Base-by-base conservation (phyloP, 108 stramenopile species). In the Skeletonema potamos region DNA sequence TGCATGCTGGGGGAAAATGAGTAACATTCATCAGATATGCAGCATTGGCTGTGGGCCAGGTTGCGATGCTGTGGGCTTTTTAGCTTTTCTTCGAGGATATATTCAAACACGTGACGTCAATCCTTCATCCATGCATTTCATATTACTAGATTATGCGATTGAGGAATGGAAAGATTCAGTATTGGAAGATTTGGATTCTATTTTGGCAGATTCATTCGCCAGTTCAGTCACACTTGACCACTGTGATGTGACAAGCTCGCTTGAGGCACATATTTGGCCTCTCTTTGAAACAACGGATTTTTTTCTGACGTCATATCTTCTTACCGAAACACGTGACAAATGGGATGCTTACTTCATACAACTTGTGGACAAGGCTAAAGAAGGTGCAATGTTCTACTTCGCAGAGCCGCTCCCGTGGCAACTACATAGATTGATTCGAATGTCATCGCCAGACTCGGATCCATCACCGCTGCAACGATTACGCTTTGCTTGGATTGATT, bases 41-140 rank as follows among this genome's bases (percentile, higher is more conserved):
- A 86, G 84, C 54, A 81, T 92, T 48, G 92, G 92, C 11, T 92
- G 89, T 67, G 92, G 92, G 0, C 89, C 89, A 10, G 92, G 89
- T 2, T 86, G 81, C 61, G 92, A 92, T 79, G 79, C 74, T 22
- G 73, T 87, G 2, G 89, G 92, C n/a, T 46, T 86, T 26, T 34
- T 64, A 60, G 65, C 62, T 13, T 60, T 88, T 79, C 81, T 82
- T 68, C 63, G 57, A 58, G 36, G 33, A 32, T 56, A 27, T 37
- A 39, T 62, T 8, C 54, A 29, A 7, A 56, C 58, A 55, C 58
- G 67, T 3, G 9, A 65, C 2, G 55, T 44, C 51, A 62, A 28
- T 4, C 17, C 28, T 12, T 32, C 26, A 20, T 30, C 28, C 2
- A 54, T 72, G n/a, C 29, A 22, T 27, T n/a, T 15, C 22, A 20